Conservation (phyloP, 306 rosid genomes). For the Acacia melanoxylon region DNA sequence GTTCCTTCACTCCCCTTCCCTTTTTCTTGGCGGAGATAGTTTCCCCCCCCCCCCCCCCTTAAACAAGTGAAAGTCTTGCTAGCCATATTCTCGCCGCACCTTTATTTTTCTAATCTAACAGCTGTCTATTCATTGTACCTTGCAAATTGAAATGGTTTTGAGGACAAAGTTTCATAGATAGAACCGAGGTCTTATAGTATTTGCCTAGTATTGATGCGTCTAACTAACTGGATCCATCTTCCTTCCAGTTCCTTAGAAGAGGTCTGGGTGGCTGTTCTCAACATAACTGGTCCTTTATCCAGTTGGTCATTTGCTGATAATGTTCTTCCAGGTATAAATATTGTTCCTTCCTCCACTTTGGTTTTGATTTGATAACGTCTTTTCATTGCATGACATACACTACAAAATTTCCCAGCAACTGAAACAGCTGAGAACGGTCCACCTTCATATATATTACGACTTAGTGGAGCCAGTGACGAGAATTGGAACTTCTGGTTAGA, state of each 20-base stretch:
- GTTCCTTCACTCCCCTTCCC: background rate
- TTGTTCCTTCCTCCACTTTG: background rate
- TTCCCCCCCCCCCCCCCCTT: background rate
- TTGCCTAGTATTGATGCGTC: background rate
- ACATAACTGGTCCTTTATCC: conserved; percentile 96
- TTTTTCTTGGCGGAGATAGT: background rate
- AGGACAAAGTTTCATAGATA: background rate
- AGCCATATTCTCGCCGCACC: conserved; percentile 2
- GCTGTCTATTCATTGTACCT: background rate
- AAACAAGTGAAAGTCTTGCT: background rate
- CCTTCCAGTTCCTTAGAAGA: conserved; percentile 77
- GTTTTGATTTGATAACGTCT: conserved; percentile 7
- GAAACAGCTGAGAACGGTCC: conserved; percentile 65
- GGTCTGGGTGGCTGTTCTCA: conserved; percentile 90
- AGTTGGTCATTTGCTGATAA: conserved; percentile 95
- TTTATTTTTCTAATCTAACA: background rate
- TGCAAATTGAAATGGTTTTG: background rate
- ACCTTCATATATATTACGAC: conserved; percentile 71
- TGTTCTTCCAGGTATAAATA: conserved; percentile 67
- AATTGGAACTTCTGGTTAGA: conserved; percentile 96
- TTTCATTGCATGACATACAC: conserved; percentile 22
- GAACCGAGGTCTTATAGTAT: background rate
- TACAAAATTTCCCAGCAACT: conserved; percentile 54
- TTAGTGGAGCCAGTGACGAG: conserved; percentile 76
- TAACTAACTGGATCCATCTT: conserved; percentile 28